These are phyloP conservation scores for Dichomitus squalens DNA, from an alignment of 1,284 basidiomycete species.

Conservation along the genomic window DNA sequence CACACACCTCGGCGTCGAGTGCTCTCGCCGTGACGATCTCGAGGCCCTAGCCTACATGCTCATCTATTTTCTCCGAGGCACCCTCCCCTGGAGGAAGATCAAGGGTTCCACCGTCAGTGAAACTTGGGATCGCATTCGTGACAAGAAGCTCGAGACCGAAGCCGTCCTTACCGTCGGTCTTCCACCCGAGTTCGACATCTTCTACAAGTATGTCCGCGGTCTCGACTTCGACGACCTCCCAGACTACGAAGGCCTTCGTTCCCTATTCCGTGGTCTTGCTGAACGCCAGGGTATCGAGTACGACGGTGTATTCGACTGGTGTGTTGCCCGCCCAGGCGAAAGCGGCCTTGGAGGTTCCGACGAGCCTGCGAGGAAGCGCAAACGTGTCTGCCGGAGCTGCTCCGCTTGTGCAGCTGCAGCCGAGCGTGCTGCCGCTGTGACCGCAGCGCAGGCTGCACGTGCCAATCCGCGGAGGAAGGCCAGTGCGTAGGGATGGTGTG, in stretches of 20 bases:
- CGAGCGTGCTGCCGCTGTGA: constrained; percentile 20
- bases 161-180: constrained; percentile 78
- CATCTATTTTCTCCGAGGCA: constrained; percentile 90
- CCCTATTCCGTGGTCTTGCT: constrained; percentile 69
- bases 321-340: constrained; percentile 23
- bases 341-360: not conserved
- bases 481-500: constrained; percentile 3
- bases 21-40: constrained; percentile 88
- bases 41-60: constrained; percentile 93
- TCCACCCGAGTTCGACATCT: constrained; percentile 86
- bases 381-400: constrained; percentile 26
- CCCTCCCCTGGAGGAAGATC: constrained; percentile 89
- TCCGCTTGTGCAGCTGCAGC: constrained; percentile 26
- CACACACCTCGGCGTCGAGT: constrained; percentile 91
- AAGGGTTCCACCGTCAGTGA: constrained; percentile 76
- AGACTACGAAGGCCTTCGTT: constrained; percentile 86
- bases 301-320: constrained; percentile 37
- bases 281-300: constrained; percentile 33
- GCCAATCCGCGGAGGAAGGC: constrained; percentile 6
- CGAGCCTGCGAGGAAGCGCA: constrained; percentile 19
- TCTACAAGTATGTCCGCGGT: constrained; percentile 84
- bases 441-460: constrained; percentile 15
- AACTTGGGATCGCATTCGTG: constrained; percentile 78
- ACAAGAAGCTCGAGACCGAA: constrained; percentile 65
- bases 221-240: constrained; percentile 90